A percentile compares a stretch with the other conserved stretches of the same genome.
Conservation (phyloP, 768 basidiomycete species). For the Lactifluus pinguis region DNA sequence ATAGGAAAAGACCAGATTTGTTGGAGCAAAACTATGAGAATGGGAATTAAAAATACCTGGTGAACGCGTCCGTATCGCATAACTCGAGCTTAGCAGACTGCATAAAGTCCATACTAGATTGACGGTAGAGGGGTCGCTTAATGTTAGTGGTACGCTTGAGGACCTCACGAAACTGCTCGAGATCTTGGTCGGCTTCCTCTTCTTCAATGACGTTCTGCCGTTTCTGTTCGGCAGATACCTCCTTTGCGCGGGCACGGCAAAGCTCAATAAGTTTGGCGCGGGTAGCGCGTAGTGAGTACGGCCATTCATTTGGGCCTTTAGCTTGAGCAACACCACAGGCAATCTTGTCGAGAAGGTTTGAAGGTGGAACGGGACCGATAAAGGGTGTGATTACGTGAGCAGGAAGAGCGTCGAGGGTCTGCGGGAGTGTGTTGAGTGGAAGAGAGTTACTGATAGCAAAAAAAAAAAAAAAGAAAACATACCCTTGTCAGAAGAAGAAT, state of each 20-base stretch:
- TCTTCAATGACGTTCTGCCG: conserved; percentile 39
- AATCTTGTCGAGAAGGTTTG: conserved; percentile 81
- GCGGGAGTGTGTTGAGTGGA: neutral
- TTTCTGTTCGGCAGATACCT: conserved; percentile 28
- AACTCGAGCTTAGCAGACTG: conserved; percentile 38
- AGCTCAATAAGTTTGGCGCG: conserved; percentile 77
- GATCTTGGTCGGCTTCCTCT: conserved; percentile 30
- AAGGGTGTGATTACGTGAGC: conserved; percentile 81
- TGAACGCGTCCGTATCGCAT: conserved; percentile 46
- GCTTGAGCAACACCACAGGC: conserved; percentile 67
- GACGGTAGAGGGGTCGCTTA: conserved; percentile 59
- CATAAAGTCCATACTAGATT: conserved; percentile 86
- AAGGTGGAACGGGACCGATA: conserved; percentile 74
- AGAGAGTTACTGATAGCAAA: conserved; percentile 5
- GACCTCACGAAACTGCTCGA: conserved; percentile 27
- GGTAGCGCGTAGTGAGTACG: conserved; percentile 73
- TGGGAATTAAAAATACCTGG: conserved; percentile 44
- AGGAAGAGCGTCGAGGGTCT: conserved; percentile 81
- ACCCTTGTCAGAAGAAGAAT: conserved; percentile 59
- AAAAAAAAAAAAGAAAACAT: conserved; percentile 24
- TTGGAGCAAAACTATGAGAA: neutral
- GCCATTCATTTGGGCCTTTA: conserved; percentile 73
- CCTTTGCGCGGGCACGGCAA: conserved; percentile 56
- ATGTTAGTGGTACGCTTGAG: conserved; percentile 41
- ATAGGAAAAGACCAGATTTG: conserved; percentile 1